Base-by-base conservation (phyloP, 768 basidiomycete species). In the Phanerochaete sordida region DNA sequence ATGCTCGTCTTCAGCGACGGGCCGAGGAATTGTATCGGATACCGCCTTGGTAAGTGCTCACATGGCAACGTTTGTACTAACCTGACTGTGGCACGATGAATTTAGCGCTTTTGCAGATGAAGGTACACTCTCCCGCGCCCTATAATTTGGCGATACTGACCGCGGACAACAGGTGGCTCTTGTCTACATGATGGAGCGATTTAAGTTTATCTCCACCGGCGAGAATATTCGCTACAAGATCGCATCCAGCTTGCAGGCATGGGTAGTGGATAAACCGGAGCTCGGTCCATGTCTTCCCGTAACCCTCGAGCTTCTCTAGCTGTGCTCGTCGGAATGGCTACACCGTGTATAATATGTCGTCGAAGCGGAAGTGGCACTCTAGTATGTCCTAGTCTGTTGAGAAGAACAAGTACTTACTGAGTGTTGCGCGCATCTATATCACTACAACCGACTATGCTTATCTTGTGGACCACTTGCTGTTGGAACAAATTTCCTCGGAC, bases 1-100 rank as follows among this genome's bases (percentile, higher is more conserved):
- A 54, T 63, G 16, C 59, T 65, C 39, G 58, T 67, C 4, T 72
- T 72, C 60, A 60, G 58, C 23, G 69, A 70, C 48, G 70, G 70
- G 1, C 66, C 69, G 0, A 24, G 69, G 8, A 65, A 59, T 47
- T 70, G 70, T 53, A 56, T 70, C 43, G 70, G 70, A 2, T 49
- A 59, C 27, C 63, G 65, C 1, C 56, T 68, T 19, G 69, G 62
- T 62, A 13, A 11, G 48, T 30, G 21, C 26, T 21, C 27, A 57
- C 43, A 53, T 43, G n/a, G 28, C 55, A 23, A 27, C 16, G 23
- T 46, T 19, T 46, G 44, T 46, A 24, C 44, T n/a, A 6, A 24
- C 8, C 44, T 46, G 44, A 46, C 19, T 24, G 44, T 19, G 6
- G 44, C 33, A 47, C 46, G 3, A 26, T 2, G 24, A 26, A 5